These are phyloP conservation scores for Phycomyces nitens DNA, from an alignment of 192 early-diverging fungal species.

Conservation along the genomic window DNA sequence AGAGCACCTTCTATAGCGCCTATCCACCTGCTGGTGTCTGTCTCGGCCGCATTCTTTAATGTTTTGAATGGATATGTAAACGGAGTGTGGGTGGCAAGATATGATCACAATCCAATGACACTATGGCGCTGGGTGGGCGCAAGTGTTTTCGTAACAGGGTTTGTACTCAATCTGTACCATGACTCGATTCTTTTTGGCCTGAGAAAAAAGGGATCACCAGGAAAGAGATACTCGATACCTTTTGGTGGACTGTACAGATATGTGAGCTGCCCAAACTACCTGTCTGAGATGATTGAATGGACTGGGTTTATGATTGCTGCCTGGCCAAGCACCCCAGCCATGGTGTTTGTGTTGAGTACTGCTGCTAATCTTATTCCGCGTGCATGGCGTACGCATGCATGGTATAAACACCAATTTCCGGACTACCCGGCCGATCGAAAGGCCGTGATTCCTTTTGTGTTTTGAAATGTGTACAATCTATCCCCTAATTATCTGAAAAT, in stretches of 20 bases:
- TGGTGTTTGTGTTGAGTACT: slow-evolving; percentile 29
- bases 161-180: slow-evolving; percentile 36
- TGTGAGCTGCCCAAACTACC: slow-evolving; percentile 38
- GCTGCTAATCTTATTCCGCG: slow-evolving; percentile 35
- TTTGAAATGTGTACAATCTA: slow-evolving; percentile 4
- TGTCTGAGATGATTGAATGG: slow-evolving; percentile 38
- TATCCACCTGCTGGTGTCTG: slow-evolving; percentile 20
- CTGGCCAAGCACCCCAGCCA: slow-evolving; percentile 26
- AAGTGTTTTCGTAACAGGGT: slow-evolving; percentile 21
- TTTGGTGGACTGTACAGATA: slow-evolving; percentile 27
- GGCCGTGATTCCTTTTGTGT: slow-evolving; percentile 38
- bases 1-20: slow-evolving; percentile 27
- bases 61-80: slow-evolving; percentile 36
- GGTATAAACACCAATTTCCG: slow-evolving; percentile 35
- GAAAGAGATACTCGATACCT: slow-evolving; percentile 30
- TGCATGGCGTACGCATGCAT: slow-evolving; percentile 29
- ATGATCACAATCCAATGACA: background rate
- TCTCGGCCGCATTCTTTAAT: slow-evolving; percentile 27
- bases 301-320: slow-evolving; percentile 35
- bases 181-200: slow-evolving; percentile 35
- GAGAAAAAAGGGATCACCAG: background rate
- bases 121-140: slow-evolving; percentile 15
- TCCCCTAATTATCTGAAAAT: background rate
- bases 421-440: slow-evolving; percentile 34
- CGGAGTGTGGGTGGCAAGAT: slow-evolving; percentile 28